Conservation (phyloP, 2,329 filamentous ascomycete genomes). For the Hypoxylon sp. region DNA sequence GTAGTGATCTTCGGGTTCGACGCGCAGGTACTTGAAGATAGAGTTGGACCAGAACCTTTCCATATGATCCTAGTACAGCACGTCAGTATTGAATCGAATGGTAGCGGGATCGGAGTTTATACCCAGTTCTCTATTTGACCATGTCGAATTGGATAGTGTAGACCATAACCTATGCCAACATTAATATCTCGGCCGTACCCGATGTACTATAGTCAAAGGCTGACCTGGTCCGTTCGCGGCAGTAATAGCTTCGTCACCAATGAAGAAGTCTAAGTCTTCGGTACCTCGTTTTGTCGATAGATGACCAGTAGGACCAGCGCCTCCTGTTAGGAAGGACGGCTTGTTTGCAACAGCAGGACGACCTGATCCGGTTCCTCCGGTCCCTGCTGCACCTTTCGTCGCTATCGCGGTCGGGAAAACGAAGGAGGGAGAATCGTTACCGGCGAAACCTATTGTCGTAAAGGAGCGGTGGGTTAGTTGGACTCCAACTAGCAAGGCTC, state of each 20-base stretch:
- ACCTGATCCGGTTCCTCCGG: conserved; percentile 84
- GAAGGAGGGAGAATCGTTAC: conserved; percentile 99
- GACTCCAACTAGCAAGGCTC: conserved; percentile 19
- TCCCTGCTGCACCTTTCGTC: conserved; percentile 84
- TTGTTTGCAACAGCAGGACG: conserved; percentile 94
- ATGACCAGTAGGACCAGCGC: conserved; percentile 85
- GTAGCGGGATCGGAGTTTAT: conserved; percentile 41
- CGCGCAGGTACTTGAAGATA: conserved; percentile 98
- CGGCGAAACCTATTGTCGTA: conserved; percentile 83
- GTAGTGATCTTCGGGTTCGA: conserved; percentile 98
- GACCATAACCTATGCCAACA: conserved; percentile 79
- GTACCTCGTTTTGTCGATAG: conserved; percentile 93
- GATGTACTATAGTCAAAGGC: conserved; percentile 5
- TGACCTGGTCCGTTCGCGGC: conserved; percentile 85
- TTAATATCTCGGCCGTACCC: conserved; percentile 36
- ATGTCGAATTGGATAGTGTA: conserved; percentile 98
- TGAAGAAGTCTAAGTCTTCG: conserved; percentile 98
- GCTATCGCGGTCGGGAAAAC: conserved; percentile 99
- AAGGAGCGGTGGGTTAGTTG: conserved; percentile 48
- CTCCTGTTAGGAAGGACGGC: conserved; percentile 93
- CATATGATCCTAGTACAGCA: conserved; percentile 86
- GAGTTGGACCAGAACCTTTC: conserved; percentile 99
- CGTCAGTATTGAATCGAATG: conserved; percentile 42
- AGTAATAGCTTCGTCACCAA: conserved; percentile 93
- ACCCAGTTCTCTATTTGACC: conserved; percentile 99